These are phyloP conservation scores for Mycena venus DNA, from an alignment of 768 basidiomycete genomes.

Conservation along the genomic window DNA sequence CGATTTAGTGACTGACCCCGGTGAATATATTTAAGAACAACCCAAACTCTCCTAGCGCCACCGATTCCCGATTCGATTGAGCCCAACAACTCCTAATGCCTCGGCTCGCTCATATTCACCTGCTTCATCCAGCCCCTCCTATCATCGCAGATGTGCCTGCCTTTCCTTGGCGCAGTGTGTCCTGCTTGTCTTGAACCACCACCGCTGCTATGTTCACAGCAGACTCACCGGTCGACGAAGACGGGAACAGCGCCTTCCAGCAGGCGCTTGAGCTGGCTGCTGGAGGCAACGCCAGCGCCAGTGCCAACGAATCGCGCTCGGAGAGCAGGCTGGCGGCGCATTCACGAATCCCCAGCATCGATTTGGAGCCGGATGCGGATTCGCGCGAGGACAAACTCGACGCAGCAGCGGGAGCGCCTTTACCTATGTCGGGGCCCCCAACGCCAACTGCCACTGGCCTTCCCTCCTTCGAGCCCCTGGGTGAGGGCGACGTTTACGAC, in stretches of 20 bases:
- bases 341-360: constrained; percentile 16
- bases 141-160: too few species aligned
- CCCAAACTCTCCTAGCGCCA: constrained; percentile 19
- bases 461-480: constrained; percentile 28
- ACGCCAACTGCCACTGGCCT: neutral
- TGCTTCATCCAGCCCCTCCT: neutral
- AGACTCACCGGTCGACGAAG: neutral
- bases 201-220: constrained; percentile 2
- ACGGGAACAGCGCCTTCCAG: neutral
- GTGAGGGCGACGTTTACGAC: constrained; percentile 34
- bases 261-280: constrained; percentile 1
- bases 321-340: neutral
- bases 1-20: neutral
- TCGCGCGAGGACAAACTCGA: too few species aligned
- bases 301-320: too few species aligned
- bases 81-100: constrained; percentile 24
- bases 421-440: too few species aligned
- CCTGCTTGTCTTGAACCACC: constrained; percentile 5
- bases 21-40: constrained; percentile 10
- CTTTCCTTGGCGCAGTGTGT: too few species aligned
- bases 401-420: too few species aligned
- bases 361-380: neutral
- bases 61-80: constrained; percentile 7
- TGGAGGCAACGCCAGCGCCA: too few species aligned
- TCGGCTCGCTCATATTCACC: neutral